Evolutionary conservation across 164 flowering plant genomes (phyloP), one percentile per base, ranked within the genome.

Genomic region (Berberis thunbergii): DNA sequence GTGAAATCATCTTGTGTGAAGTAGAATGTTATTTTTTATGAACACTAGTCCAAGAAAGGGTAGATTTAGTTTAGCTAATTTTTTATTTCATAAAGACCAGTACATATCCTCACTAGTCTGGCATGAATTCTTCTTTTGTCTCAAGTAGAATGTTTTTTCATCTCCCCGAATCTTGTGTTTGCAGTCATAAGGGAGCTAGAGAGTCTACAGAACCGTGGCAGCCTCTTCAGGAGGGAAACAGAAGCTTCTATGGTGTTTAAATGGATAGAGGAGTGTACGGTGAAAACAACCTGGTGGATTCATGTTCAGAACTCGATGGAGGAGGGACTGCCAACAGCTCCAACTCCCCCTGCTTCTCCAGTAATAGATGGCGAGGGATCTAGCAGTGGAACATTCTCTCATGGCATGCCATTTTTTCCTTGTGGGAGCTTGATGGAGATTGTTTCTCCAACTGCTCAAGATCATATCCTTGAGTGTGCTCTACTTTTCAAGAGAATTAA

Each of bases 181-280:
- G 64, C 84, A 94, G 97, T 87, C 64, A 64, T 94, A 67, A 79
- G 87, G 69, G 96, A 91, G 61, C 79, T 91, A 56, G 96, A 85
- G 58, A 64, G 78, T 66, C 71, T 89, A 66, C 81, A 80, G 57
- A 83, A 76, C 11, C 80, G 73, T 4, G 76, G 77, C 45, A 75
- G 81, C 68, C 67, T 90, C 63, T 86, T 91, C 61, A 65, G 82
- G 67, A 82, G 85, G 75, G 79, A 39, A 13, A 63, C 79, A 9
- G 86, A 78, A 63, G 88, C 71, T 49, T 76, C 81, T 69, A 60
- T 80, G 40, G 87, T 78, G 44, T 62, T 91, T 54, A 74, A 84
- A 63, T 94, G 97, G 97, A 87, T 94, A 43, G 86, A 85, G 75
- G 87, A 86, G 44, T 84, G 93, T 48, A 83, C 83, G 88, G 79